A percentile compares a stretch with the other conserved stretches of the same genome.
phyloP scores from a whole-genome alignment of 768 basidiomycete genomes.

The Suillus placidus region DNA sequence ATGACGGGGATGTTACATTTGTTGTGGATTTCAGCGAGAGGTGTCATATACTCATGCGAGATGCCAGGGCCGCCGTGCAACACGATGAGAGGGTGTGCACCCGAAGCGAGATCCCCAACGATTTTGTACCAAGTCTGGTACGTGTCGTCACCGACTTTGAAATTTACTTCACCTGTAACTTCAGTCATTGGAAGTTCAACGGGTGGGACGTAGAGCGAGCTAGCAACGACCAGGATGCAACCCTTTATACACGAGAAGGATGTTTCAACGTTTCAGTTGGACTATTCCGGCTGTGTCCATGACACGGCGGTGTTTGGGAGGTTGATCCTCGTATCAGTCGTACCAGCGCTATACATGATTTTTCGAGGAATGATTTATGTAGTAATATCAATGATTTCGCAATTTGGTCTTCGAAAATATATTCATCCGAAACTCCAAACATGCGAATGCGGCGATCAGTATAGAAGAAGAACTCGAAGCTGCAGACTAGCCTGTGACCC shows the following conservation, averaged over 20 bases:
- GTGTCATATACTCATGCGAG: slow-evolving; percentile 42
- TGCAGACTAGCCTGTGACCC: background rate
- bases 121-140: slow-evolving; percentile 56
- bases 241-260: background rate
- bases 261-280: background rate
- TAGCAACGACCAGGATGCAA: background rate
- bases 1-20: slow-evolving; percentile 36
- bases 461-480: background rate
- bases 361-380: background rate
- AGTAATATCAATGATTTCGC: background rate
- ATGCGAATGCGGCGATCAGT: background rate
- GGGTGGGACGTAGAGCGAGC: background rate
- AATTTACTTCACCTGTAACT: slow-evolving; percentile 7
- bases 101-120: slow-evolving; percentile 43
- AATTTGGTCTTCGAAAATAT: background rate
- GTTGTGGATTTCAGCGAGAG: slow-evolving; percentile 32
- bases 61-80: slow-evolving; percentile 60
- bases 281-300: background rate
- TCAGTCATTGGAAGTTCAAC: slow-evolving; percentile 1
- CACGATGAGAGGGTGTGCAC: slow-evolving; percentile 46
- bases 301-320: background rate
- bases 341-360: background rate
- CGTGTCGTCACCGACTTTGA: slow-evolving; percentile 12
- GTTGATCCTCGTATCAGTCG: background rate
- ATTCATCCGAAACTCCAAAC: background rate